A percentile compares a stretch with the other conserved stretches of the same genome.
Evolutionary conservation across 768 basidiomycete genomes (phyloP).

Genomic region (Tylopilus balloui): DNA sequence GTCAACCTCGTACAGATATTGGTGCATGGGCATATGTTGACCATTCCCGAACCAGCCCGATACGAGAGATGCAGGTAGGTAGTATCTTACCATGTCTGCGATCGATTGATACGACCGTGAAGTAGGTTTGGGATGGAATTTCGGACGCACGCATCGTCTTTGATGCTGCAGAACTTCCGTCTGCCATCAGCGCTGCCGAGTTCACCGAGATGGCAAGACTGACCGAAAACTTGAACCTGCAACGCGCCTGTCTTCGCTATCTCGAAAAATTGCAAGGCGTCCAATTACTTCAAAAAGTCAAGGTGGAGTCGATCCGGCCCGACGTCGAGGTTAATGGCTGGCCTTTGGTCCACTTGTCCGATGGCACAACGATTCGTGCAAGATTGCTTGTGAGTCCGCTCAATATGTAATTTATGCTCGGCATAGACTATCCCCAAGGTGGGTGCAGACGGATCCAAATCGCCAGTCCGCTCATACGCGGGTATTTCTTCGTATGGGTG

Average conservation of each 20-base stretch:
- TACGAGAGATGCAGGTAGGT: slow-evolving; percentile 83
- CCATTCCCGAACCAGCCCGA: slow-evolving; percentile 54
- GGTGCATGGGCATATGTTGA: slow-evolving; percentile 85
- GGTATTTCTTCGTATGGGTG: slow-evolving; percentile 86
- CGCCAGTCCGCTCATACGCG: slow-evolving; percentile 85
- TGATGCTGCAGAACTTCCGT: slow-evolving; percentile 43
- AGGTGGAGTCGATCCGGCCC: slow-evolving; percentile 64
- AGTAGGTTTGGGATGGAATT: slow-evolving; percentile 88
- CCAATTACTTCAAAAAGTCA: slow-evolving; percentile 64
- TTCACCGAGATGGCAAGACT: slow-evolving; percentile 68
- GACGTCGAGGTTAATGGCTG: slow-evolving; percentile 53
- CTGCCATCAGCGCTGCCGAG: slow-evolving; percentile 26
- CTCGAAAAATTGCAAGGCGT: slow-evolving; percentile 51
- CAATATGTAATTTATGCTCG: not conserved
- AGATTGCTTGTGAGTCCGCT: slow-evolving; percentile 61
- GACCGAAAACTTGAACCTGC: slow-evolving; percentile 91
- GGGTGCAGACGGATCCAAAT: slow-evolving; percentile 94
- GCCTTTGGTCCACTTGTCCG: slow-evolving; percentile 75
- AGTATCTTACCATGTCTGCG: not conserved
- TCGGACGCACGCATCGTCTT: slow-evolving; percentile 78
- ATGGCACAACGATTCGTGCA: slow-evolving; percentile 60
- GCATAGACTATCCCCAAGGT: slow-evolving; percentile 44
- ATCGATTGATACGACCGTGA: not conserved
- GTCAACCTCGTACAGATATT: slow-evolving; percentile 47
- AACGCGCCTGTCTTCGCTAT: slow-evolving; percentile 71